phyloP scores from a whole-genome alignment of 164 flowering plant genomes.

The Umbilicus rupestris region DNA sequence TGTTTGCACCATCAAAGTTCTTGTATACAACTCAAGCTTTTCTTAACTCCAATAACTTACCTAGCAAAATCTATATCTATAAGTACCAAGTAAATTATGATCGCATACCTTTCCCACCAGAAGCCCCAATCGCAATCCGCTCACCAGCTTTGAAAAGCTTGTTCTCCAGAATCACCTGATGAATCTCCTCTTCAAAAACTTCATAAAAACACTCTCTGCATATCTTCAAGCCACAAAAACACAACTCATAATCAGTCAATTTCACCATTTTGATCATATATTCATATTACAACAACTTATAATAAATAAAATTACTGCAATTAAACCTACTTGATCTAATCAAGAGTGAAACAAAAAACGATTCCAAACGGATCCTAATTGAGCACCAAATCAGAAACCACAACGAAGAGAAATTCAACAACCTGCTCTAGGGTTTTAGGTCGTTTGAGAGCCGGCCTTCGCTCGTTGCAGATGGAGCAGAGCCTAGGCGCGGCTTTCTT shows the following conservation, averaged over 20 bases:
- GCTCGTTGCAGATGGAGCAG: constrained; percentile 43
- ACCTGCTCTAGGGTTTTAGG: constrained; percentile 92
- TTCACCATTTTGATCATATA: background rate
- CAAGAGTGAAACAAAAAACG: background rate
- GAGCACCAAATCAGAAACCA: background rate
- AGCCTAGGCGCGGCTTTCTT: constrained; percentile 24
- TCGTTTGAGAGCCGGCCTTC: constrained; percentile 65
- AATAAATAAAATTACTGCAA: background rate
- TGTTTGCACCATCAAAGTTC: background rate
- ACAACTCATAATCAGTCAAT: background rate
- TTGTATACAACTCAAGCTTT: too few relatives aligned
- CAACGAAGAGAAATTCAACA: background rate
- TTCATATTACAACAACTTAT: background rate
- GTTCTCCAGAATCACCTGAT: constrained; percentile 68
- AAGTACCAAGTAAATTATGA: background rate
- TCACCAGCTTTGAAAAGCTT: constrained; percentile 81
- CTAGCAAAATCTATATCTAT: background rate
- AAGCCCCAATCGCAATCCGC: constrained; percentile 89
- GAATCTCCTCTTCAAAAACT: constrained; percentile 91
- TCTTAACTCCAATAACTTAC: too few relatives aligned
- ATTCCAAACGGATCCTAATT: background rate
- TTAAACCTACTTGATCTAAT: background rate
- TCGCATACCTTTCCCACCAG: constrained; percentile 87
- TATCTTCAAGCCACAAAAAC: constrained; percentile 29
- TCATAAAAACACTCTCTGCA: constrained; percentile 92